Percentiles rank a stretch among this genome's conserved stretches.
phyloP scores from a whole-genome alignment of 140 eudicot species.

The Anethum foeniculum region DNA sequence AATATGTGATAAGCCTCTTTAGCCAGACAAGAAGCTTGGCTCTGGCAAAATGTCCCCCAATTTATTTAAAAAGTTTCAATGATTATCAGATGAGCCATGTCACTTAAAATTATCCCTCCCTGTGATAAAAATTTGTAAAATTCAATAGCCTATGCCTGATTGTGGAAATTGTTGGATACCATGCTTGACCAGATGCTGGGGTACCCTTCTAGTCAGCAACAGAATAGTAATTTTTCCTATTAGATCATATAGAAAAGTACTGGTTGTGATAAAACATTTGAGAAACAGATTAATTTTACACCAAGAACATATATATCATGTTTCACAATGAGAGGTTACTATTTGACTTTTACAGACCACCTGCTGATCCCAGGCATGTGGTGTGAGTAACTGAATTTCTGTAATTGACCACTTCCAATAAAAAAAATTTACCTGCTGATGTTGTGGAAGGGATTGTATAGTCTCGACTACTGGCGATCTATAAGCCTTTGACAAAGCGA shows the following conservation, averaged over 20 bases:
- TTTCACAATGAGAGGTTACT: neutral
- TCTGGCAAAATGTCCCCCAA: neutral
- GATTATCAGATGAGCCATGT: neutral
- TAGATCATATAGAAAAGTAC: neutral
- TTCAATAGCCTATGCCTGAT: neutral
- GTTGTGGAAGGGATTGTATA: slow-evolving; percentile 87
- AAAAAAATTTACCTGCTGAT: slow-evolving; percentile 70
- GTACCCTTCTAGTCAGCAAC: neutral
- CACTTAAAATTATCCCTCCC: neutral
- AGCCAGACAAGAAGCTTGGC: neutral
- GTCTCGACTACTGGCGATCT: slow-evolving; percentile 87
- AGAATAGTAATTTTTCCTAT: neutral
- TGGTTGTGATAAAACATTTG: neutral
- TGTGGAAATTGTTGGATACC: neutral
- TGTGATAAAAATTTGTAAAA: neutral
- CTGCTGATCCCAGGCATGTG: neutral
- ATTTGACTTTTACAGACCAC: neutral
- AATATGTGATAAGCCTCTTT: neutral
- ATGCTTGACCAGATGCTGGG: neutral
- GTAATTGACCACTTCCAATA: neutral
- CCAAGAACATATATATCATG: neutral
- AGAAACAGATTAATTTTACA: neutral
- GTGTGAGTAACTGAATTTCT: neutral
- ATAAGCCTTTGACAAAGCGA: slow-evolving; percentile 82
- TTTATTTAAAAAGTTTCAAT: neutral